Base-by-base conservation (phyloP, 371 early-diverging fungal genomes). In the Funneliformis caledonium region DNA sequence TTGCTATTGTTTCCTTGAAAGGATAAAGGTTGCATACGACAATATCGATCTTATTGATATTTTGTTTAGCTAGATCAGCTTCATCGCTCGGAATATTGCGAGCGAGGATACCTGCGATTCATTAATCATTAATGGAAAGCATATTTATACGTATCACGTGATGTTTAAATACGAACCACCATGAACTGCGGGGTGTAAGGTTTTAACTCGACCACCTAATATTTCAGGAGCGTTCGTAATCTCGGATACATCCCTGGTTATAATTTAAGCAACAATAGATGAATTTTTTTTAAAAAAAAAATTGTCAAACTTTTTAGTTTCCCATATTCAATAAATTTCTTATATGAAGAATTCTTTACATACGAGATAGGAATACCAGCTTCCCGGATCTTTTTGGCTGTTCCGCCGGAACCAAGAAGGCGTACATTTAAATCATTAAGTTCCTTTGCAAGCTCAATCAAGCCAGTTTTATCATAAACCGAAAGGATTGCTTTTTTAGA, bases 21-120 rank as follows among this genome's bases (percentile, higher is more conserved):
- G 98, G 99, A 85, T 98, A 98, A 83, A 98, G 89, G 91, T 98
- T 98, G 90, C 99, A 98, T 42, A 97, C 95, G 78, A 98, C 98
- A 83, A 93, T 91, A 85, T 96, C 97, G 81, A 98, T 96, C 89
- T 94, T 94, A 81, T 94, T 90, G 83, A 96, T 96, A n/a, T 92
- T 87, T 84, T 96, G 94, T 74, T 92, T 92, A 69, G 89, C 90
- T 83, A 98, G 93, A 87, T 98, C 98, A 68, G 91, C 91, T 69
- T 94, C 89, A 85, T 98, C 99, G 80, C 90, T 89, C 45, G 92
- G 89, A 73, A 95, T 94, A 83, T 95, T 91, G 80, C 96, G 96
- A 61, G 99, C 97, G 81, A 98, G 93, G 76, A 97, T 98, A 81
- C 93, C 91, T 91, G 60, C 1, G 2, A n/a, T 37, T 37, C 37